Base-by-base conservation (phyloP, 257 asterid species). In the Solanum lycopersicoides region DNA sequence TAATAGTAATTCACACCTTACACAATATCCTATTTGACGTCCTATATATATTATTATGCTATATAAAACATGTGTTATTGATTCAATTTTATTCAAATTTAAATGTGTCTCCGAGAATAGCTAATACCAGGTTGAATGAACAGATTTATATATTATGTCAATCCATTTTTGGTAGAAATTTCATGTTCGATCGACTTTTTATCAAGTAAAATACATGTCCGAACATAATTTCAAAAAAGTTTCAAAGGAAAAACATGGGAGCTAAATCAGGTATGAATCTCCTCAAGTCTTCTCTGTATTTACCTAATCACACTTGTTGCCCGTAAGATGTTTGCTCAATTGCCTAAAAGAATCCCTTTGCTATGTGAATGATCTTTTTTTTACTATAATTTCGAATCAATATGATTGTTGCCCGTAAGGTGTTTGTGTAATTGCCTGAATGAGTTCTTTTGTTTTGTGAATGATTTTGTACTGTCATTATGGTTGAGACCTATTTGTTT, bases 1-100 rank as follows among this genome's bases (percentile, higher is more conserved):
- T 45, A 16, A 45, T 28, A 28, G 30, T 47, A 47, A 47, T 47
- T 47, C 1, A 47, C 0, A 45, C 12, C 16, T 45, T 45, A 45
- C 2, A 44, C 50, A 45, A 45, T 3, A 45, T 45, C 0, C 2
- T 45, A 45, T 0, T 2, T 45, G 15, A 0, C 2, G 0, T 45
- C 53, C 16, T 44, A 3, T 45, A 44, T 28, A 28, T 28, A 28
- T 1, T 28, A 47, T 50, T 50, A 15, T 50, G 59, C 9, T 21
- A 47, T 8, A 50, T 50, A 50, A 15, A 50, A 50, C 0, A 3
- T 2, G 0, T 50, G 8, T 50, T 15, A 50, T 3, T 50, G 0
- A 5, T 5, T 50, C 60, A 50, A 15, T 50, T 50, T 15, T 50
- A 50, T 50, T 1, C 0, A 50, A 2, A 15, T 15, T 50, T 50